Base-by-base conservation (phyloP, 805 yeast genomes). In the Ogataea trehaloabstinens region DNA sequence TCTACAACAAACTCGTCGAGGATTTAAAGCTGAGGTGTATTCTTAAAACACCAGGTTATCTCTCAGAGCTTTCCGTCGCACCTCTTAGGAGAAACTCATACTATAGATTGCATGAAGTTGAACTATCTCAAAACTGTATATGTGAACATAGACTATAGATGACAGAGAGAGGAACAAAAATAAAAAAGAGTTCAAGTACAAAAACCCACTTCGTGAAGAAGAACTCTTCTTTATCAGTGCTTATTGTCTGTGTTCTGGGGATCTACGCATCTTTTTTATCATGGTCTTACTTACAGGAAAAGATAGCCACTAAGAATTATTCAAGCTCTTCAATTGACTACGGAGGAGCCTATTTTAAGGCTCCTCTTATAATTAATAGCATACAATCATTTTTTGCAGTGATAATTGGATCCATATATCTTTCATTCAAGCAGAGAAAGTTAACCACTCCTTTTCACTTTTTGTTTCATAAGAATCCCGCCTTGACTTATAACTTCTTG, bases 211-310 rank as follows among this genome's bases (percentile, higher is more conserved):
- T n/a, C n/a, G n/a, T n/a, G n/a, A n/a, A n/a, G n/a, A n/a, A n/a
- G n/a, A n/a, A n/a, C n/a, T 11, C 30, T 11, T 7, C 30, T 11
- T 16, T 27, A 7, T 13, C 46, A 8, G 37, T 46, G 5, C 36
- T 63, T 16, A 28, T 52, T 4, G 29, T 66, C 4, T 71, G 74
- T 40, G 64, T 70, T 1, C 32, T 51, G 6, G 97, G 97, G 0
- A 85, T 93, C 25, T 93, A 93, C 55, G 78, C 77, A 2, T 83
- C 96, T 34, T 93, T 93, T 53, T 65, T 93, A 19, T 73, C 91
- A 2, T 93, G 99, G 99, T 89, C 95, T 0, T 74, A 87, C 25
- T 74, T 93, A 10, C 98, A 93, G 56, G 99, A 93, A 60, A 80
- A 91, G 33, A 78, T 93, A 47, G 74, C 89, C 11, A 78, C 89